Base-by-base conservation (phyloP, 495 filamentous ascomycete species). In the Penicillium canescens region DNA sequence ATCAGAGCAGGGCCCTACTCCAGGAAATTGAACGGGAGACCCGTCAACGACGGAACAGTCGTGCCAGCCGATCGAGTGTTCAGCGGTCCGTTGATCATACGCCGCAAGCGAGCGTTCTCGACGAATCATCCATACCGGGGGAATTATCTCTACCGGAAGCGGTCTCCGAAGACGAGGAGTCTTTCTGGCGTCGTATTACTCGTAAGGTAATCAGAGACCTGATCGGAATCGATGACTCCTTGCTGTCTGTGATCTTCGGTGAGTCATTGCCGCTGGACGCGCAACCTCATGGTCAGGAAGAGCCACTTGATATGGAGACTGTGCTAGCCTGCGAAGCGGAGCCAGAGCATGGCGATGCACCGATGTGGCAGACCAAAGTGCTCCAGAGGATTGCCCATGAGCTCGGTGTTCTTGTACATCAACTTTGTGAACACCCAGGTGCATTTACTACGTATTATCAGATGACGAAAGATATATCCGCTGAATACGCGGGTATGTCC, bases 21-120 rank as follows among this genome's bases (percentile, higher is more conserved):
- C 88, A 96, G 42, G 90, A 96, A 67, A 92, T 98, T 42, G 88
- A 92, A 69, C 85, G 79, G 47, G 89, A 94, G 71, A 96, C 90
- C 9, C 82, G 87, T 56, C 81, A 86, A 51, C 77, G 82, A 37
- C 78, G 70, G 39, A 63, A 53, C 11, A 72, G 71, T 56, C 70
- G 60, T 50, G 54, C 41, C 49, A 67, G 70, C 45, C 52, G 54
- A 49, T 78, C 78, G 12, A 68, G 50, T 16, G 53, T 62, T 24
- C 63, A 45, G 1, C 60, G 63, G 8, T 49, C 67, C 16, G 52
- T 56, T 3, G 59, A 60, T 33, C 50, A 60, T 33, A 55, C 60
- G 2, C 54, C 62, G 2, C 51, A 63, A 11, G 39, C 50, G 5
- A 50, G 55, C 21, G 57, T 71, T 23, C 52, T 59, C 2, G 66